Percentiles rank a stretch among this genome's conserved stretches.
These are phyloP conservation scores for Mitragyna speciosa DNA, from an alignment of 257 asterid species.

Conservation along the genomic window DNA sequence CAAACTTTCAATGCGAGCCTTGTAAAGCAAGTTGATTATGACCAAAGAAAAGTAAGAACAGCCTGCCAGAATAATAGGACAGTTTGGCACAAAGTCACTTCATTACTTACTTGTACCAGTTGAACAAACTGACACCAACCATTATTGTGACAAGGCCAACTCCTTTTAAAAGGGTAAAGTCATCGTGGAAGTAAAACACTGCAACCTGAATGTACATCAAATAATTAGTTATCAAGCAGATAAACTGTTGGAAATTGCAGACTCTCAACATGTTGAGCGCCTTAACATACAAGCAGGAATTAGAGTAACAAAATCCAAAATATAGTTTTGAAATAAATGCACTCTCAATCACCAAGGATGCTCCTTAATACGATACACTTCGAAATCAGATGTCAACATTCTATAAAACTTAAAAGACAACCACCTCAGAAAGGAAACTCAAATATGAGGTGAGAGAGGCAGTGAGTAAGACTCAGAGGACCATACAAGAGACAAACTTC, in stretches of 20 bases:
- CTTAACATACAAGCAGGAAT: not conserved
- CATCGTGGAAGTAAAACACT: slow-evolving; percentile 87
- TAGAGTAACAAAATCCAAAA: not conserved
- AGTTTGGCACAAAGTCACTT: not conserved
- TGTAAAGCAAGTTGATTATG: not conserved
- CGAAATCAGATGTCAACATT: not conserved
- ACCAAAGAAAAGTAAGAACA: not conserved
- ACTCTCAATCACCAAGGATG: not conserved
- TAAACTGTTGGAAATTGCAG: not conserved
- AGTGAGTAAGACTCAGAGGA: too few relatives aligned
- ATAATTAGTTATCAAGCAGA: slow-evolving; percentile 10
- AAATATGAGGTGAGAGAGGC: not conserved
- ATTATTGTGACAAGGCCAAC: slow-evolving; percentile 74
- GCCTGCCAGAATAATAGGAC: not conserved
- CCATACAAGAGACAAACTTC: too few relatives aligned
- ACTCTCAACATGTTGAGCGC: not conserved
- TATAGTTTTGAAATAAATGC: not conserved
- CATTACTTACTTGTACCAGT: slow-evolving; percentile 97
- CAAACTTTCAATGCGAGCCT: not conserved
- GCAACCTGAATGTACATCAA: slow-evolving; percentile 65
- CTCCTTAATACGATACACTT: not conserved
- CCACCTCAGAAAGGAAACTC: not conserved
- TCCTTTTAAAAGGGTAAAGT: slow-evolving; percentile 89
- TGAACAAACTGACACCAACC: slow-evolving; percentile 89
- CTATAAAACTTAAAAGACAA: not conserved